Evolutionary conservation across 352 stramenopile genomes (phyloP), one percentile per base, ranked within the genome.

Genomic region (Pythium brachiatum): DNA sequence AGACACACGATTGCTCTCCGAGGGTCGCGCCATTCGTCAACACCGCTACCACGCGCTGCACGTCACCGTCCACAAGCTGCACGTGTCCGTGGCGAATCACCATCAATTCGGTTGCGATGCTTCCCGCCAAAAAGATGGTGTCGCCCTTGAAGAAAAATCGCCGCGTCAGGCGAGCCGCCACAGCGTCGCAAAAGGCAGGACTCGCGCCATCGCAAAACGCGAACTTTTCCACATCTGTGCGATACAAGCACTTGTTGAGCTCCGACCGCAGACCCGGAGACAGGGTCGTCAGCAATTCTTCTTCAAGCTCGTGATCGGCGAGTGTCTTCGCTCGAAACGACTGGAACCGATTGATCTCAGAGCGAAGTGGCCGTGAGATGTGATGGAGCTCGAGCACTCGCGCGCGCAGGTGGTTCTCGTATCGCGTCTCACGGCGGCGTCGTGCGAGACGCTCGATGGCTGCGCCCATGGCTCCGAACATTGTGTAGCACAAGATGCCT

Each of bases 381-480:
- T 25, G 8, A 29, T 71, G 43, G 34, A 68, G 51, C 21, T 62
- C 57, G 31, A 71, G 46, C 7, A 75, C 54, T 20, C 63, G 58
- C 15, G 60, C 66, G 5, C 60, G 44, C 0, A 72, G 39, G 23
- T 75, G 68, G 16, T 70, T 62, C 26, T 72, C 44, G 53, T 66
- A 71, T 5, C 51, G 44, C 0, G 44, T 68, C 18, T 64, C 53
- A 2, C 68, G 63, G 13, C 65, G 60, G 0, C 53, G 57, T 34
- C 46, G 31, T 8, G 63, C 52, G 0, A 75, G 54, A 16, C 68
- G 62, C 31, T 59, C 62, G 7, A 72, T 54, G 27, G 68, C 68
- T 5, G 62, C 57, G 0, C 63, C 65, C 63, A 75, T 71, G 2
- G 62, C 68, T 21, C 68, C 68, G 44, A 72, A 62, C 53, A 75